Base-by-base conservation (phyloP, 441 rosid genomes). In the Eruca vesicaria region DNA sequence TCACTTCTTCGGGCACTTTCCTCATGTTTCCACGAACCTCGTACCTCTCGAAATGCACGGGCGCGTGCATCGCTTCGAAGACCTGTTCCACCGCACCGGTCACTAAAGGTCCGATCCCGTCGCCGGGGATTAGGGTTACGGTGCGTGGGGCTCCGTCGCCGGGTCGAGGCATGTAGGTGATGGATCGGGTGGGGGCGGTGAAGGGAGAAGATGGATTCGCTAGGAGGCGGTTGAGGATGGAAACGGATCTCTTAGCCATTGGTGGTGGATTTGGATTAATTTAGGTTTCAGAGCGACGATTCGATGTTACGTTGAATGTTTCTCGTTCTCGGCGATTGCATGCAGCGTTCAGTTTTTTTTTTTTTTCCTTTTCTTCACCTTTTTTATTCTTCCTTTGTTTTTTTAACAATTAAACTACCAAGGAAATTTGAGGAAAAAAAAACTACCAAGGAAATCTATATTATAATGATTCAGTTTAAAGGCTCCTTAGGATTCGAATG, bases 111-210 rank as follows among this genome's bases (percentile, higher is more conserved):
- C 98, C 98, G 70, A 96, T 91, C 32, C 99, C 98, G 45, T 93
- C 98, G 0, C 97, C 97, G 7, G 96, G 97, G 53, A 96, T 88
- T 7, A 93, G 83, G 12, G 98, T 96, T n/a, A 91, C 96, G 16
- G 87, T 78, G 16, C 98, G 90, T 5, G 96, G 97, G 0, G 92
- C 79, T 0, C 98, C 97, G 45, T 96, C 99, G 0, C 97, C 97
- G 11, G 97, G 99, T 1, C 98, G 88, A 41, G 98, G 98, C 97
- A 96, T 96, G 90, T 96, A 96, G 74, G 99, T 96, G 9, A 96
- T 86, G 45, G 87, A 75, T 80, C 97, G 86, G 80, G 78, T n/a
- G 6, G 78, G 81, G 45, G 41, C 2, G 32, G 63, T 64, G 74
- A 78, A 78, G 9, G 78, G 78, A 3, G 74, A 53, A 8, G 77